Evolutionary conservation across 148 eudicot species (phyloP), one percentile per base, ranked within the genome.

Genomic region (Rhododendron williamsianum): DNA sequence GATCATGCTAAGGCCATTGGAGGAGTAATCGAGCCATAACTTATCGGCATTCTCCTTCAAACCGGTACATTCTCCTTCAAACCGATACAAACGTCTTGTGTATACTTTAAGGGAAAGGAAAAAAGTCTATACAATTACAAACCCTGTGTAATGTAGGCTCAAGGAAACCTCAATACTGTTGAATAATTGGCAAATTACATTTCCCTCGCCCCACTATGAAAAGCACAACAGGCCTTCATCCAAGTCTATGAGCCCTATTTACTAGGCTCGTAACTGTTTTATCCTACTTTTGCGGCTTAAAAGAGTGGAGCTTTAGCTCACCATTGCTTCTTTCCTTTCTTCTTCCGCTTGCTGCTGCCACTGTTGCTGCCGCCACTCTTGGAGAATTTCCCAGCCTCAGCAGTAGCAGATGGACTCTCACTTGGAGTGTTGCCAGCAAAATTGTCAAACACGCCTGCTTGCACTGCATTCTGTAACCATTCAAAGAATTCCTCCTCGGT

Each of bases 401-500:
- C 84, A 65, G 83, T 77, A 13, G 87, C 84, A 80, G 83, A 76
- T 43, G 95, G 83, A 51, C 81, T 90, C 76, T 92, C 94, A 76
- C 86, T 78, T 27, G 94, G 67, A 45, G 83, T 35, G 73, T 85
- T 82, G 63, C 90, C 92, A 3, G 89, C 58, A 79, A 92, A 94
- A 84, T 92, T 89, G 48, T 93, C 96, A 86, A 96, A 96, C 88
- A 86, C 72, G 36, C 98, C 98, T 33, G 94, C 87, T 84, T 93
- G 96, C 81, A 94, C 89, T 9, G 97, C 97, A 67, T 91, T 94
- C 52, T 96, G 98, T 71, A 96, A 65, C 97, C 97, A 96, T 89
- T 94, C 98, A 23, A 90, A 91, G 81, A 96, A 92, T 88, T 94
- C 98, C 81, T 96, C 99, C 86, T 95, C 97, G 2, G 94, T 94